Percentiles rank a stretch among this genome's conserved stretches.
These are phyloP conservation scores for Coemansia sp. DNA, from an alignment of 192 early-diverging fungal genomes.

Conservation along the genomic window DNA sequence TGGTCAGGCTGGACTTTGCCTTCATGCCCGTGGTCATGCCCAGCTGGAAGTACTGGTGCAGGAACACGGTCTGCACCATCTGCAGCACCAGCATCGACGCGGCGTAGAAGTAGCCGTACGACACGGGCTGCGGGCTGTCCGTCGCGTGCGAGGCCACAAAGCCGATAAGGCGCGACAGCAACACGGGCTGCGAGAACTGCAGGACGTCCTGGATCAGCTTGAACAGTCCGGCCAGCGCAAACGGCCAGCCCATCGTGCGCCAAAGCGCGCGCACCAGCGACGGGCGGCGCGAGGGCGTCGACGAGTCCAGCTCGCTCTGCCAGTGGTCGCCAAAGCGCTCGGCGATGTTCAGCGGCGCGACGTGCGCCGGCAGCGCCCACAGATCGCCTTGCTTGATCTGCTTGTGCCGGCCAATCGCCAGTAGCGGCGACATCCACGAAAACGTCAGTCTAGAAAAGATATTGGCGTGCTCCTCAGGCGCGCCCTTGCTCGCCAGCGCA, in stretches of 20 bases:
- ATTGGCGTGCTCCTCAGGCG: too few species aligned
- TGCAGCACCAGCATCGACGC: slow-evolving; percentile 77
- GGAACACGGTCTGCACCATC: slow-evolving; percentile 72
- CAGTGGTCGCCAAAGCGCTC: slow-evolving; percentile 63
- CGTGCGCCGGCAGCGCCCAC: slow-evolving; percentile 45
- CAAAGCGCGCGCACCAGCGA: slow-evolving; percentile 68
- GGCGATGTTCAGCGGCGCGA: slow-evolving; percentile 38
- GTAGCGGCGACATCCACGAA: slow-evolving; percentile 86
- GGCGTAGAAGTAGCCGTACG: slow-evolving; percentile 79
- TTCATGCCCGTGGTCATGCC: slow-evolving; percentile 81
- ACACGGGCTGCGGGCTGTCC: slow-evolving; percentile 59
- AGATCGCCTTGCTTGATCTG: slow-evolving; percentile 77
- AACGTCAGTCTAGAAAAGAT: slow-evolving; percentile 82
- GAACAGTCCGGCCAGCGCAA: slow-evolving; percentile 71
- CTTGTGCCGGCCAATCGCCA: slow-evolving; percentile 73
- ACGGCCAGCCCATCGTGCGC: slow-evolving; percentile 66
- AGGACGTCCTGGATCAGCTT: slow-evolving; percentile 79
- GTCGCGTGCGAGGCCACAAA: slow-evolving; percentile 65
- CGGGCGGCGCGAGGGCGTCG: slow-evolving; percentile 68
- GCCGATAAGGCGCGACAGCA: slow-evolving; percentile 71
- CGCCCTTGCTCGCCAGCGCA: too few species aligned
- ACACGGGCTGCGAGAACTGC: slow-evolving; percentile 79
- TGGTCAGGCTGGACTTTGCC: slow-evolving; percentile 72
- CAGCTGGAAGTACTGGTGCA: slow-evolving; percentile 86
- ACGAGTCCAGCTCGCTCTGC: neutral